Conservation (phyloP, 208 protist genomes). For the Leptomonas seymouri region DNA sequence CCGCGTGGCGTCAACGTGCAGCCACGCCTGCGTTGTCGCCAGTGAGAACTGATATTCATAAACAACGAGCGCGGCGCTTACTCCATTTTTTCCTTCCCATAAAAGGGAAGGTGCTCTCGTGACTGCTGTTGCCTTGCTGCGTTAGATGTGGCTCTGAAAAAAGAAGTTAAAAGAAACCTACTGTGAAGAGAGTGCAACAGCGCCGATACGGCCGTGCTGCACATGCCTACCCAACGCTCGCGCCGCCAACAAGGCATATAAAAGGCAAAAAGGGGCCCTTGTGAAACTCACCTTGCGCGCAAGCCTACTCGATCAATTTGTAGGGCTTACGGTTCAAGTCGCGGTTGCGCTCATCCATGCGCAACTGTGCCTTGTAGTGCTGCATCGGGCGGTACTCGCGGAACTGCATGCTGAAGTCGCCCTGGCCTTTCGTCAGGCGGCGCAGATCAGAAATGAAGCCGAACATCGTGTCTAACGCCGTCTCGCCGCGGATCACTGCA, state of each 20-base stretch:
- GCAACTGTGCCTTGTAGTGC: slow-evolving; percentile 85
- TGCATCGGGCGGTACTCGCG: slow-evolving; percentile 92
- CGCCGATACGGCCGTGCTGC: neutral
- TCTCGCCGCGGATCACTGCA: slow-evolving; percentile 88
- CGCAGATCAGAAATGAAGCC: slow-evolving; percentile 94
- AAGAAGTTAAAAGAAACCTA: slow-evolving; percentile 10
- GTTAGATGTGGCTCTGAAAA: neutral
- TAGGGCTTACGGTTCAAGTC: slow-evolving; percentile 76
- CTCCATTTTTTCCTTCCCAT: neutral
- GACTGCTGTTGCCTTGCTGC: neutral
- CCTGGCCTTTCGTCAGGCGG: slow-evolving; percentile 91
- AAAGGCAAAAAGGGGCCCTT: slow-evolving; percentile 15
- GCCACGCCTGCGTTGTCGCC: neutral
- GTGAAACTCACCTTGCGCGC: neutral
- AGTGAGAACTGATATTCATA: neutral
- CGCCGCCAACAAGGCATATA: neutral
- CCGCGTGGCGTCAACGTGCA: neutral
- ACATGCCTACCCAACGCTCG: slow-evolving; percentile 1
- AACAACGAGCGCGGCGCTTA: neutral
- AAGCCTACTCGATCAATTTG: slow-evolving; percentile 52
- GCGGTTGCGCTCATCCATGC: slow-evolving; percentile 92
- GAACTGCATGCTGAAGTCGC: slow-evolving; percentile 95
- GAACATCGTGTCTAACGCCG: slow-evolving; percentile 93
- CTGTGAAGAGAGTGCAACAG: slow-evolving; percentile 16
- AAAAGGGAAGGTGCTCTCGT: too few relatives aligned